Base-by-base conservation (phyloP, 345 rosid genomes). In the Mangifera indica region DNA sequence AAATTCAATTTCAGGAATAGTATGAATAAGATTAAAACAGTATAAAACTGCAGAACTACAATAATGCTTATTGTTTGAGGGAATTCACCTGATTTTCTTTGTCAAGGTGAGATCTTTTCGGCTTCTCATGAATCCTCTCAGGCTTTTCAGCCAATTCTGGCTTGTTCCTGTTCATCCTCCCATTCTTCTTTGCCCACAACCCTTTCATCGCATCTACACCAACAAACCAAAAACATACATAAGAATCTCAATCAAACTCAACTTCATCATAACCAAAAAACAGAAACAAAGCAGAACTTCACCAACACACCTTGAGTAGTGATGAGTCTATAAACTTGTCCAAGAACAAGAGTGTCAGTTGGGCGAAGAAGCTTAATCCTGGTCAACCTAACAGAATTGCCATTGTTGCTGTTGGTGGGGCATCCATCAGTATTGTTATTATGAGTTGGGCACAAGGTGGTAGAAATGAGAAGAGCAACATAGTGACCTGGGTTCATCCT, bases 321-420 rank as follows among this genome's bases (percentile, higher is more conserved):
- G 72, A 92, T 81, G 78, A 94, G 98, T 54, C 97, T 84, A 72
- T 94, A 92, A 69, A 86, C 88, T 42, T 90, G 92, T 63, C 98
- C 97, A 40, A 89, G 92, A 63, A 70, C 82, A 44, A 94, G 93
- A 42, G 89, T 82, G 63, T 94, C 97, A 0, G 92, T 87, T 0
- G 98, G 97, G 24, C 89, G 85, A 70, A 94, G 98, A 52, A 94
- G 98, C 89, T 94, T 94, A 51, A 94, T 94, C 78, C 89, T 78
- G 7, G 98, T 94, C 14, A 94, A 72, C 29, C 97, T 78, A 56
- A 94, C 87, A 37, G 92, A 81, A 49, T 56, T 66, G 11, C 9
- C 68, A 26, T 25, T 74, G 26, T 14, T 10, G 57, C 7, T 56
- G 57, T 64, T 34, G 32, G 52, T 12, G 59, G 77, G 72, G 56